Conservation (phyloP, 192 early-diverging fungal species). For the Chytriomyces hyalinus region DNA sequence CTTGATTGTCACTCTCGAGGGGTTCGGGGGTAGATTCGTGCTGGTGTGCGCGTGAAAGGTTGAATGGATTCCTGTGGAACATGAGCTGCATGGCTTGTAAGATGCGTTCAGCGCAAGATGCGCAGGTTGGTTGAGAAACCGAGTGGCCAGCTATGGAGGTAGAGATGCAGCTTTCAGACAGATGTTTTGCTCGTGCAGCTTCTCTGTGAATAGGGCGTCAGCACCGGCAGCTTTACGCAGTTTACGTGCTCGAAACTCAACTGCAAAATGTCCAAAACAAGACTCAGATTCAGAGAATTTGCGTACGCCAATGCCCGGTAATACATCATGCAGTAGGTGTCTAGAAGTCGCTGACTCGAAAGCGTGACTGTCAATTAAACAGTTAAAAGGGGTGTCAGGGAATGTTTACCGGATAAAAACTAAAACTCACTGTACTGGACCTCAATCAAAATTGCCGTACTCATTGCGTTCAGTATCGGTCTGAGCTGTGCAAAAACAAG, state of each 20-base stretch:
- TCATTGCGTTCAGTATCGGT: constrained; percentile 31
- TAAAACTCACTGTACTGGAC: constrained; percentile 32
- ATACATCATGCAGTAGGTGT: constrained; percentile 44
- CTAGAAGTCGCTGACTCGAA: constrained; percentile 41
- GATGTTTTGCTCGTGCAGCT: background rate
- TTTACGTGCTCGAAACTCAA: background rate
- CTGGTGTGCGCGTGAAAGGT: constrained; percentile 10
- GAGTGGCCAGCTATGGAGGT: background rate
- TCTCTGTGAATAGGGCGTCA: background rate
- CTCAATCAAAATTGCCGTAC: constrained; percentile 31
- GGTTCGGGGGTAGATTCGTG: background rate
- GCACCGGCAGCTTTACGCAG: background rate
- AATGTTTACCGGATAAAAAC: background rate
- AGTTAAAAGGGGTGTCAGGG: background rate
- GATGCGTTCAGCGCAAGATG: background rate
- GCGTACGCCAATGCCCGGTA: constrained; percentile 41
- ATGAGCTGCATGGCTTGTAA: constrained; percentile 43
- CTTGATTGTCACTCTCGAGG: constrained; percentile 1
- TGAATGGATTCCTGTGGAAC: constrained; percentile 33
- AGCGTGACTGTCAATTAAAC: constrained; percentile 15
- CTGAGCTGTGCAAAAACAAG: constrained; percentile 14
- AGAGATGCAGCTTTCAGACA: background rate
- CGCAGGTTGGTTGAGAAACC: background rate
- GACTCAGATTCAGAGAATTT: constrained; percentile 34
- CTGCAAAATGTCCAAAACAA: constrained; percentile 33